Percentiles rank a stretch among this genome's conserved stretches.
These are phyloP conservation scores for Crithidia fasciculata DNA, from an alignment of 208 protist genomes.

Conservation along the genomic window DNA sequence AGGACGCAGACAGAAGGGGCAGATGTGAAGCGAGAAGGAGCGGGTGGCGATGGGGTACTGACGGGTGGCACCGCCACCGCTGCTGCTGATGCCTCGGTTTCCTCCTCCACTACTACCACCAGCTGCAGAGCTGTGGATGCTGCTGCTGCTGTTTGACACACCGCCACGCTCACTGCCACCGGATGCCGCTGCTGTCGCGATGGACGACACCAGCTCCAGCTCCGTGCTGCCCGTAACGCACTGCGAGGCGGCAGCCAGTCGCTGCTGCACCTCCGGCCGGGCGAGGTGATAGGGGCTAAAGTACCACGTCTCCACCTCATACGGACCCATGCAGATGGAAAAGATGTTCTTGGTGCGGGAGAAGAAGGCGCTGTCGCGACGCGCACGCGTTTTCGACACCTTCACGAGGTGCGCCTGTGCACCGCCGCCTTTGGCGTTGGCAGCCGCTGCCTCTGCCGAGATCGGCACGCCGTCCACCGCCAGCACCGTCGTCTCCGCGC, in stretches of 20 bases:
- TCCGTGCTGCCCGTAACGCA: slow-evolving; percentile 54
- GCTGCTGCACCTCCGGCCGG: slow-evolving; percentile 68
- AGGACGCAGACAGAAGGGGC: slow-evolving; percentile 97
- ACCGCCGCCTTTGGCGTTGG: slow-evolving; percentile 61
- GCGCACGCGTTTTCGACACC: slow-evolving; percentile 69
- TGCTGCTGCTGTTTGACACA: background rate
- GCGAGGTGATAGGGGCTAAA: slow-evolving; percentile 97
- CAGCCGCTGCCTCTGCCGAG: slow-evolving; percentile 5
- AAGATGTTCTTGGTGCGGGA: slow-evolving; percentile 97
- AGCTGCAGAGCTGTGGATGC: slow-evolving; percentile 3
- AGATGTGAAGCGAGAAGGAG: slow-evolving; percentile 94
- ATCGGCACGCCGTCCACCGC: slow-evolving; percentile 1
- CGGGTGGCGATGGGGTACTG: slow-evolving; percentile 41
- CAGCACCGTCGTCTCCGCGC: slow-evolving; percentile 13
- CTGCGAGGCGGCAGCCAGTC: slow-evolving; percentile 56
- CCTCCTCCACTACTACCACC: background rate
- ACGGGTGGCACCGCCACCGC: background rate
- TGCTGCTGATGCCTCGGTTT: background rate
- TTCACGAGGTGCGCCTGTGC: slow-evolving; percentile 55
- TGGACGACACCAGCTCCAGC: slow-evolving; percentile 46
- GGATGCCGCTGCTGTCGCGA: background rate
- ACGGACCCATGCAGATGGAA: slow-evolving; percentile 95
- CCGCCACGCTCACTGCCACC: slow-evolving; percentile 12
- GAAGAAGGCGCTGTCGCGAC: slow-evolving; percentile 89
- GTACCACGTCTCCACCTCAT: slow-evolving; percentile 98